Evolutionary conservation across 2,329 filamentous ascomycete species (phyloP).

Genomic region (Apiospora sp.): DNA sequence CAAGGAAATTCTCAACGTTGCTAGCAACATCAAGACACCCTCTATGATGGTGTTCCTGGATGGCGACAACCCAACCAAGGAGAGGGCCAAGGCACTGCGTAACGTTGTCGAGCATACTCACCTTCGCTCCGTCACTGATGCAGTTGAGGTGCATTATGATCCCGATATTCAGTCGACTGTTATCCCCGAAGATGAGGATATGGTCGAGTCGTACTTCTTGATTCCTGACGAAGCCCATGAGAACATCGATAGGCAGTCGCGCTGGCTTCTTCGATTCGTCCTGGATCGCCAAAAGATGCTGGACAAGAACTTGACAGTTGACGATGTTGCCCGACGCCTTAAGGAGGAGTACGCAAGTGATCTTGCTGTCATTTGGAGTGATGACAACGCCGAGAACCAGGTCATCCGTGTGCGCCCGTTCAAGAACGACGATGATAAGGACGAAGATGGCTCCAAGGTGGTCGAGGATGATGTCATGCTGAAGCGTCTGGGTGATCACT

Average conservation of each 20-base stretch:
- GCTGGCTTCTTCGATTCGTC: constrained; percentile 93
- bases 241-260: constrained; percentile 77
- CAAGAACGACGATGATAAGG: constrained; percentile 74
- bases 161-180: constrained; percentile 86
- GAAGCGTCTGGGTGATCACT: constrained; percentile 88
- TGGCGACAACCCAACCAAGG: constrained; percentile 70
- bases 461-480: constrained; percentile 91
- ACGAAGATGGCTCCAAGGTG: constrained; percentile 67
- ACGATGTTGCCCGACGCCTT: constrained; percentile 89
- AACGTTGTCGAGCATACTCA: constrained; percentile 95
- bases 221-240: constrained; percentile 80
- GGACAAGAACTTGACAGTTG: constrained; percentile 90
- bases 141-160: constrained; percentile 97
- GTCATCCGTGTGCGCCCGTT: constrained; percentile 87
- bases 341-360: constrained; percentile 88
- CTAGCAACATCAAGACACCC: constrained; percentile 97
- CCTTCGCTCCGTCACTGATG: constrained; percentile 86
- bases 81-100: constrained; percentile 84
- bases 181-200: constrained; percentile 87
- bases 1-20: constrained; percentile 98
- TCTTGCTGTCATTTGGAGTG: constrained; percentile 93
- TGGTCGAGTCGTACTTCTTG: constrained; percentile 97
- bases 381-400: constrained; percentile 96
- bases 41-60: constrained; percentile 93
- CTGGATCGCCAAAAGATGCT: constrained; percentile 94